Percentiles rank a stretch among this genome's conserved stretches.
These are phyloP conservation scores for Globisporangium takayamanum DNA, from an alignment of 352 stramenopile species.

Conservation along the genomic window DNA sequence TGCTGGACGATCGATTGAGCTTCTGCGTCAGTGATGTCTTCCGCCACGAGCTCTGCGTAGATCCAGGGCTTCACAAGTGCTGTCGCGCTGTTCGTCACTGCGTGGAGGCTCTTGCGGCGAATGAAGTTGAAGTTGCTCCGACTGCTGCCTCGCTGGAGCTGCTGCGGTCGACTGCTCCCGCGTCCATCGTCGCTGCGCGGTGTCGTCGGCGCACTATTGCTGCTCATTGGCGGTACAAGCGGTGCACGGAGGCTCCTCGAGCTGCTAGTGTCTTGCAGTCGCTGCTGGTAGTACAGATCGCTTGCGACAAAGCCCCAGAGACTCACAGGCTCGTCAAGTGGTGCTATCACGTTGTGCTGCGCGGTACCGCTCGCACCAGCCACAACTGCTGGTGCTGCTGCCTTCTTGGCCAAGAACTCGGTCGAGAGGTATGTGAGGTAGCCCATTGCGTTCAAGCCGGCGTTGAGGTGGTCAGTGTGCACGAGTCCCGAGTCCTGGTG, in stretches of 20 bases:
- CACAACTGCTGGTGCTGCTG: background rate
- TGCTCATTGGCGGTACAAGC: background rate
- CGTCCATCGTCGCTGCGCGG: background rate
- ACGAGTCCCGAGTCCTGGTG: background rate
- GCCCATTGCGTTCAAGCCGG: background rate
- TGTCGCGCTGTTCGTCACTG: background rate
- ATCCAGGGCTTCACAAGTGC: conserved; percentile 23
- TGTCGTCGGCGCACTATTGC: background rate
- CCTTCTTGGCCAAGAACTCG: conserved; percentile 6
- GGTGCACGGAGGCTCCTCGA: background rate
- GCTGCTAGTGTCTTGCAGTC: conserved; percentile 3
- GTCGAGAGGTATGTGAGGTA: conserved; percentile 4
- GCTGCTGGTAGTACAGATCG: conserved; percentile 20
- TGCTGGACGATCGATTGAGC: conserved; percentile 16
- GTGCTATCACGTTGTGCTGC: no score
- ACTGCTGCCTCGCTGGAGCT: conserved; percentile 1
- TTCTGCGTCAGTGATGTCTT: conserved; percentile 15
- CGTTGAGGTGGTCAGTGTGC: conserved; percentile 1
- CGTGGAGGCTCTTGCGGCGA: conserved; percentile 14
- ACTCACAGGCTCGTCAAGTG: background rate
- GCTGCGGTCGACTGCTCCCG: conserved; percentile 3
- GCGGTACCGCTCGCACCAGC: background rate
- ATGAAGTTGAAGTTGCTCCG: conserved; percentile 15
- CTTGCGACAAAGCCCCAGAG: conserved; percentile 25
- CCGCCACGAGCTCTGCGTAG: conserved; percentile 40